These are phyloP conservation scores for Vitis labrusca DNA, from an alignment of 164 flowering plant genomes.

Conservation along the genomic window DNA sequence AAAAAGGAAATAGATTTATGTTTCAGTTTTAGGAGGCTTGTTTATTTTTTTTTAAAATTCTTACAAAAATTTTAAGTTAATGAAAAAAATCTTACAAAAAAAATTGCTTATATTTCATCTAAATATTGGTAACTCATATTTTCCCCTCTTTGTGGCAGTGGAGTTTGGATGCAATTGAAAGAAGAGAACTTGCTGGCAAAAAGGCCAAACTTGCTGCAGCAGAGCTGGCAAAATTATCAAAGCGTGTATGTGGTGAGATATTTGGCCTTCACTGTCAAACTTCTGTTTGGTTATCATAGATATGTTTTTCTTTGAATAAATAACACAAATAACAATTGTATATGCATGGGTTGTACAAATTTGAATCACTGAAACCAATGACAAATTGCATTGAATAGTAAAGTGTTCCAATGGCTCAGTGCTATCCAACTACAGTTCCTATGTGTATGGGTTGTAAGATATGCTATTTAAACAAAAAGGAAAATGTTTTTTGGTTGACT, in stretches of 20 bases:
- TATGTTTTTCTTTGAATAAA: neutral
- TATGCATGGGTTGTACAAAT: neutral
- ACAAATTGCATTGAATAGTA: neutral
- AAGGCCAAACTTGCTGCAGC: conserved; percentile 96
- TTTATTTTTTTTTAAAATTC: neutral
- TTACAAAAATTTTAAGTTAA: too few relatives aligned
- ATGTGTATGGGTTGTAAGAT: too few relatives aligned
- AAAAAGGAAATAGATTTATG: neutral
- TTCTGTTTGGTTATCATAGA: neutral
- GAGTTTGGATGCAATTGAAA: conserved; percentile 65
- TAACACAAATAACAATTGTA: neutral
- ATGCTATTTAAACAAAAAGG: too few relatives aligned
- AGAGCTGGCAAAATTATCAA: conserved; percentile 84
- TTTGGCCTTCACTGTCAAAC: neutral
- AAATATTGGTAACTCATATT: conserved; percentile 1
- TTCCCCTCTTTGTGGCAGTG: conserved; percentile 45
- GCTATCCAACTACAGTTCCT: too few relatives aligned
- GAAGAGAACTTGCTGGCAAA: conserved; percentile 81
- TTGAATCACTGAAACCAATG: neutral
- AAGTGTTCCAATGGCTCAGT: too few relatives aligned
- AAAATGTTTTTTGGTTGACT: too few relatives aligned
- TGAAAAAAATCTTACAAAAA: neutral
- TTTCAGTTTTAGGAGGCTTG: neutral
- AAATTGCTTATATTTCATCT: neutral
- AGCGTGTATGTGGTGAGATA: conserved; percentile 78